These are phyloP conservation scores for Boletus speciosus DNA, from an alignment of 768 basidiomycete species.

Conservation along the genomic window DNA sequence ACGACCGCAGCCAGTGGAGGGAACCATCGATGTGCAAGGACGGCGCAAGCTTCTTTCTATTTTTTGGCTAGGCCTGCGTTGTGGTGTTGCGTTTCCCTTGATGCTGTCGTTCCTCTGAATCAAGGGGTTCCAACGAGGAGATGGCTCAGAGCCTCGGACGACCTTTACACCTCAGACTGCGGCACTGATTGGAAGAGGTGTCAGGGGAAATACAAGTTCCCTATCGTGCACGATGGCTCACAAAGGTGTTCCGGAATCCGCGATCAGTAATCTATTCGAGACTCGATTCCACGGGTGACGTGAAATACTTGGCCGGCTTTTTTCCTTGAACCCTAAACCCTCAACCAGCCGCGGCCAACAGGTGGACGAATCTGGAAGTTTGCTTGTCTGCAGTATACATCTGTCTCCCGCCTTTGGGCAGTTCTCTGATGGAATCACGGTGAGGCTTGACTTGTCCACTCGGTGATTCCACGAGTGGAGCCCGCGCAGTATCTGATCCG, in stretches of 20 bases:
- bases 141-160: neutral
- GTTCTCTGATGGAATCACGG: neutral
- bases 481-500: neutral
- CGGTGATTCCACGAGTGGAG: neutral
- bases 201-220: neutral
- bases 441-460: neutral
- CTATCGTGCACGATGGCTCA: neutral
- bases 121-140: no score
- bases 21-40: no score
- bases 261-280: neutral
- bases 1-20: neutral
- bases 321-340: neutral
- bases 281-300: neutral
- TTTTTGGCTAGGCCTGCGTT: neutral
- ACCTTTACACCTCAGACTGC: neutral
- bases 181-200: neutral
- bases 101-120: neutral
- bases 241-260: no score
- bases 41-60: neutral
- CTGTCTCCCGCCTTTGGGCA: neutral
- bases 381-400: no score
- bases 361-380: neutral
- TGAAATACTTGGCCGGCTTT: neutral
- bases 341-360: neutral
- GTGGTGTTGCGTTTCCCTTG: neutral